Percentiles rank a stretch among this genome's conserved stretches.
These are phyloP conservation scores for Galerina marginata DNA, from an alignment of 768 basidiomycete genomes.

Conservation along the genomic window DNA sequence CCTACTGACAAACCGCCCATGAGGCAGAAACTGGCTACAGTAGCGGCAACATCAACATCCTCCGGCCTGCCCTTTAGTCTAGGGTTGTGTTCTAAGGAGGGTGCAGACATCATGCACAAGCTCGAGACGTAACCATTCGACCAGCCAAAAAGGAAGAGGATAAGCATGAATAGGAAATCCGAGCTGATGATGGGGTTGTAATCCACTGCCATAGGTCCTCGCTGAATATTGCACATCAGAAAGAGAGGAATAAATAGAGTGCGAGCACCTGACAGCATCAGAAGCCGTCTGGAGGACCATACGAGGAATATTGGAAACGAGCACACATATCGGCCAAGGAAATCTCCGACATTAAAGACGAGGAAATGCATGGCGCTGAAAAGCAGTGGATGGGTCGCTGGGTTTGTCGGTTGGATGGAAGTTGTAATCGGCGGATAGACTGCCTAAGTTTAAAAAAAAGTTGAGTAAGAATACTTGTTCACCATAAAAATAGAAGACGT, in stretches of 20 bases:
- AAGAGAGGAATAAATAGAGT: constrained; percentile 87
- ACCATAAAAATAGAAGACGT: constrained; percentile 29
- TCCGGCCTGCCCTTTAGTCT: constrained; percentile 68
- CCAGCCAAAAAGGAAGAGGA: constrained; percentile 75
- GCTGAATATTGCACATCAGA: constrained; percentile 86
- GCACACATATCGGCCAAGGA: constrained; percentile 71
- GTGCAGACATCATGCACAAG: constrained; percentile 80
- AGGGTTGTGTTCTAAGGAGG: constrained; percentile 82
- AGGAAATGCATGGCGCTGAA: constrained; percentile 83
- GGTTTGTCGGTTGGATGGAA: constrained; percentile 71
- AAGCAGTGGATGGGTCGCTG: constrained; percentile 74
- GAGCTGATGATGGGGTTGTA: constrained; percentile 68
- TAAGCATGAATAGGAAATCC: constrained; percentile 74
- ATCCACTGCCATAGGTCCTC: constrained; percentile 36
- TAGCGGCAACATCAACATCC: constrained; percentile 87
- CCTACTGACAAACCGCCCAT: constrained; percentile 79
- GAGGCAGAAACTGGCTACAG: constrained; percentile 77
- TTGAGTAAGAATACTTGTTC: neutral
- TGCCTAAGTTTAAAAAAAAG: constrained; percentile 50
- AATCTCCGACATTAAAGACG: constrained; percentile 75
- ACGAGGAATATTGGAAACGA: constrained; percentile 67
- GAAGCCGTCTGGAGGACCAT: constrained; percentile 70
- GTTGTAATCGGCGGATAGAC: constrained; percentile 89
- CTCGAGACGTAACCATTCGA: constrained; percentile 85
- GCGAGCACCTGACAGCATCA: constrained; percentile 68